Conservation (phyloP, 352 stramenopile genomes). For the Pythium dissimile region DNA sequence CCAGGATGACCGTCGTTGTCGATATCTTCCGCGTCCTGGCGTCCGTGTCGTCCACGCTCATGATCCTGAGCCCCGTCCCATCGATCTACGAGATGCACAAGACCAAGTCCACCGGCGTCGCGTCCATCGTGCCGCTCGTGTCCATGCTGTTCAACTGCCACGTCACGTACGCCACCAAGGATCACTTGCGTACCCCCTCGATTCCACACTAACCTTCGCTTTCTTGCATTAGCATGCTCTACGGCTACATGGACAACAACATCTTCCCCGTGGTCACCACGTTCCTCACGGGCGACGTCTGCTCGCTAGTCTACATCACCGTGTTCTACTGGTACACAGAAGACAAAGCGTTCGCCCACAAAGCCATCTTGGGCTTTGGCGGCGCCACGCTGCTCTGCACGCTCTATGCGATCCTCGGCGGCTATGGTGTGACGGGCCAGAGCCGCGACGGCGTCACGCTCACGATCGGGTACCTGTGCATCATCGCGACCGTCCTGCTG, state of each 20-base stretch:
- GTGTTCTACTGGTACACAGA: slow-evolving; percentile 14
- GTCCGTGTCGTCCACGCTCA: slow-evolving; percentile 19
- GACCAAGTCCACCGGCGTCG: slow-evolving; percentile 13
- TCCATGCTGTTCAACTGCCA: slow-evolving; percentile 22
- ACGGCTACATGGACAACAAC: slow-evolving; percentile 16
- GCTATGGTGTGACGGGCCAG: slow-evolving; percentile 6
- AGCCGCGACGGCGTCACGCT: slow-evolving; percentile 9
- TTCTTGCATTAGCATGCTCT: slow-evolving; percentile 6
- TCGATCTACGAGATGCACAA: slow-evolving; percentile 17
- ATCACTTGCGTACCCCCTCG: neutral
- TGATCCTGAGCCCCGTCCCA: slow-evolving; percentile 18
- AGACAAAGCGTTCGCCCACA: slow-evolving; percentile 10
- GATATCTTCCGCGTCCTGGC: slow-evolving; percentile 19
- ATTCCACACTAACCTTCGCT: neutral
- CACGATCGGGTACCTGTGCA: slow-evolving; percentile 15
- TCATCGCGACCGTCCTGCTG: slow-evolving; percentile 18
- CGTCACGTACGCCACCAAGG: slow-evolving; percentile 6
- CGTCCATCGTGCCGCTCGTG: slow-evolving; percentile 16
- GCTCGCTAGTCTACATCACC: slow-evolving; percentile 14
- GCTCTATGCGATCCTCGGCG: slow-evolving; percentile 12
- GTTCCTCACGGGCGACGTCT: slow-evolving; percentile 18
- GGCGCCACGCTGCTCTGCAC: neutral
- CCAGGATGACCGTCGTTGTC: slow-evolving; percentile 12
- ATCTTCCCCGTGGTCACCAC: slow-evolving; percentile 18
- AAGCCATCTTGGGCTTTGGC: slow-evolving; percentile 10